phyloP scores from a whole-genome alignment of 2,329 filamentous ascomycete species.

The Neoscytalidium dimidiatum region DNA sequence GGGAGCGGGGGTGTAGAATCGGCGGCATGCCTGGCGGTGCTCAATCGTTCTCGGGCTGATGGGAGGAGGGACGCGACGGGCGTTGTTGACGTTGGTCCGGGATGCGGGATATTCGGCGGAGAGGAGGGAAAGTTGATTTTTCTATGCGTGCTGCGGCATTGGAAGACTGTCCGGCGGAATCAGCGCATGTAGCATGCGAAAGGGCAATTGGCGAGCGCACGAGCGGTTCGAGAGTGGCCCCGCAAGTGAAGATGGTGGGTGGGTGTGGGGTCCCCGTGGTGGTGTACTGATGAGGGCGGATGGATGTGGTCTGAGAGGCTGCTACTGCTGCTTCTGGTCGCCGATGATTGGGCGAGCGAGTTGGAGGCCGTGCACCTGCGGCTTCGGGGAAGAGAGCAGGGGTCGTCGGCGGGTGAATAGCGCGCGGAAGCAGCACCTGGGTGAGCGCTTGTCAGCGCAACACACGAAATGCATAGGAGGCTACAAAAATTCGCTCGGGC shows the following conservation, averaged over 20 bases:
- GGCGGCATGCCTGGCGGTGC: slow-evolving; percentile 63
- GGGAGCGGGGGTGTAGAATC: slow-evolving; percentile 87
- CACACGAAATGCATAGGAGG: neutral
- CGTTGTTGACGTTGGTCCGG: neutral
- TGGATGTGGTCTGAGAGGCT: slow-evolving; percentile 7
- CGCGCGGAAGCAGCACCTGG: neutral
- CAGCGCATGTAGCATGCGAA: neutral
- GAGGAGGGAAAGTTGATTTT: neutral
- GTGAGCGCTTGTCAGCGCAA: neutral
- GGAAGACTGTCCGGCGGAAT: neutral
- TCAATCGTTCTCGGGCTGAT: neutral
- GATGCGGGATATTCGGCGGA: neutral
- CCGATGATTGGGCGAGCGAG: neutral
- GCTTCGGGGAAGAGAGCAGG: neutral
- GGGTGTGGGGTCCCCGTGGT: slow-evolving; percentile 9
- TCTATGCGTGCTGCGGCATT: slow-evolving; percentile 2
- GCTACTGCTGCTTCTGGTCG: neutral
- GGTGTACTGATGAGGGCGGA: neutral
- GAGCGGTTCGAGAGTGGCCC: neutral
- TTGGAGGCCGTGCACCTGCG: neutral
- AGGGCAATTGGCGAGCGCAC: neutral
- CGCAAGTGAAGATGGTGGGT: neutral
- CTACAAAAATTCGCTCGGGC: neutral
- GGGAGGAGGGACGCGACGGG: neutral
- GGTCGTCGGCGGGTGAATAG: neutral